phyloP scores from a whole-genome alignment of 2,329 filamentous ascomycete genomes.

The Colletotrichum chlorophyti region DNA sequence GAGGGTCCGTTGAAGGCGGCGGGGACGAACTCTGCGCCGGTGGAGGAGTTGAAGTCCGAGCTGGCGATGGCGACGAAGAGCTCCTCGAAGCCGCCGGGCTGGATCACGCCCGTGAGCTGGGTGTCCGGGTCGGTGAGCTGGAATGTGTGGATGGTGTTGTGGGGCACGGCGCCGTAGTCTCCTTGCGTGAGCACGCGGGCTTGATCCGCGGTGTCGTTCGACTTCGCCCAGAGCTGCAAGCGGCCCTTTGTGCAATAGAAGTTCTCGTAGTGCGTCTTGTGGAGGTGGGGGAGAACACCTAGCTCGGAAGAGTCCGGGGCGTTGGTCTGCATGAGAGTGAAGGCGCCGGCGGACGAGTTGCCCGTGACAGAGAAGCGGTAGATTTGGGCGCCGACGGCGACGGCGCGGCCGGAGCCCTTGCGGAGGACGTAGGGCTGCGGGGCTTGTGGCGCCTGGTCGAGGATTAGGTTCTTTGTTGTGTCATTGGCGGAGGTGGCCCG shows the following conservation, averaged over 20 bases:
- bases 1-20: conserved; percentile 15
- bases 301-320: conserved; percentile 42
- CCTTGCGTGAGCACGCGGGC: conserved; percentile 48
- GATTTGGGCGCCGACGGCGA: conserved; percentile 12
- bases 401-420: conserved; percentile 17
- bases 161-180: conserved; percentile 52
- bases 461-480: conserved; percentile 4
- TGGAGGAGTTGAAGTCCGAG: conserved; percentile 41
- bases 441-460: conserved; percentile 8
- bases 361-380: conserved; percentile 47
- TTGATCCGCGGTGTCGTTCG: conserved; percentile 38
- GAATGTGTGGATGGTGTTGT: conserved; percentile 55
- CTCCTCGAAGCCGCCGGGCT: conserved; percentile 55
- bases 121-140: conserved; percentile 54
- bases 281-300: conserved; percentile 51
- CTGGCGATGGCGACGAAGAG: conserved; percentile 46
- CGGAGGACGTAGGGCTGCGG: conserved; percentile 20
- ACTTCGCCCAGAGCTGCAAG: conserved; percentile 48
- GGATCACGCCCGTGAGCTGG: conserved; percentile 52
- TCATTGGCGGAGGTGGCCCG: conserved; percentile 3
- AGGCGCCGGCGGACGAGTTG: conserved; percentile 50
- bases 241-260: conserved; percentile 53
- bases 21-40: conserved; percentile 32
- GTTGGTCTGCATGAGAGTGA: conserved; percentile 51
- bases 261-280: conserved; percentile 52